These are phyloP conservation scores for Cyberlindnera lachancei DNA, from an alignment of 805 yeast species.

Conservation along the genomic window DNA sequence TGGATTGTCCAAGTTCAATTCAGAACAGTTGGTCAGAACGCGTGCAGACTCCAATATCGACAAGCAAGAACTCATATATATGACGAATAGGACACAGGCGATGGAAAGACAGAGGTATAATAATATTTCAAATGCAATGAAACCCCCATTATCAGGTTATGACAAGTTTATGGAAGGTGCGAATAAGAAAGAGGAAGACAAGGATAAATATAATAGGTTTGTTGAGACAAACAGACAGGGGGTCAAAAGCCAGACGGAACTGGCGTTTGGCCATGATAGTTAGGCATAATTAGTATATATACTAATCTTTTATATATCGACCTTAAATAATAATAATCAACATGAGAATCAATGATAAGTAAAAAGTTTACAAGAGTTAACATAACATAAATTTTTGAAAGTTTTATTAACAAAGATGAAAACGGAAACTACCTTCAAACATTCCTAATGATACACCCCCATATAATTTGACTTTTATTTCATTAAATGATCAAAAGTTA, in stretches of 20 bases:
- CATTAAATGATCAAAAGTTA: neutral
- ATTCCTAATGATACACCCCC: no score
- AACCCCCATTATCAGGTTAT: conserved; percentile 9
- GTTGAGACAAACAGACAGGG: conserved; percentile 11
- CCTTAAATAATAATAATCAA: no score
- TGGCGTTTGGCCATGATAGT: neutral
- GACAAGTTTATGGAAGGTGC: conserved; percentile 19
- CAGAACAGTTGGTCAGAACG: no score
- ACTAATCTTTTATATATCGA: no score
- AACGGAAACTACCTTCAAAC: no score
- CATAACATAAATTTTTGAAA: no score
- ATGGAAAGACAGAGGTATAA: conserved; percentile 11
- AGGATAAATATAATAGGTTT: conserved; percentile 12
- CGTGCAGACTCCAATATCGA: neutral
- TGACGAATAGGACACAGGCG: conserved; percentile 16
- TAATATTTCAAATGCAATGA: conserved; percentile 2
- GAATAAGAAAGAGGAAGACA: conserved; percentile 9
- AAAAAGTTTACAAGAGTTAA: no score
- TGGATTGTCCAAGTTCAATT: no score
- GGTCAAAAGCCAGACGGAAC: conserved; percentile 3
- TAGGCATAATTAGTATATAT: no score
- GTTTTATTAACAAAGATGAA: no score
- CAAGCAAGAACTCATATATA: conserved; percentile 5
- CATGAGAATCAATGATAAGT: neutral
- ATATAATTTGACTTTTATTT: neutral